phyloP scores from a whole-genome alignment of 257 asterid genomes.

The Perilla frutescens region DNA sequence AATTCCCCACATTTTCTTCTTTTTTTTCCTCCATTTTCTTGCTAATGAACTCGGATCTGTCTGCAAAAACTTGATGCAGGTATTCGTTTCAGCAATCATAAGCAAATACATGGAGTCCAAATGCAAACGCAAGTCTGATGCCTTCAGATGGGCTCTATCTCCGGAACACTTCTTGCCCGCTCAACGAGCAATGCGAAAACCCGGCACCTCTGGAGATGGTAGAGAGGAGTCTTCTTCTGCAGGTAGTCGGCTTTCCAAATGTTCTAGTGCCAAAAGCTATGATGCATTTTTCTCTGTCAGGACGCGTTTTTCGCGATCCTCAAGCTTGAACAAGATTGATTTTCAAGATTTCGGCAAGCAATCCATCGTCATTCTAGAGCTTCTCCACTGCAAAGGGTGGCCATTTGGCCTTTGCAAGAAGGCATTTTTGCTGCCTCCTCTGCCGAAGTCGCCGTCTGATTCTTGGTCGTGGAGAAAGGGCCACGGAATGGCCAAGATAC shows the following conservation, averaged over 20 bases:
- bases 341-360: constrained; percentile 42
- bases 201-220: constrained; percentile 32
- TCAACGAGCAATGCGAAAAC: constrained; percentile 21
- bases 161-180: constrained; percentile 44
- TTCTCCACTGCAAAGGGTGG: constrained; percentile 74
- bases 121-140: constrained; percentile 50
- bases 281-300: constrained; percentile 61
- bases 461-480: constrained; percentile 83
- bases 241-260: constrained; percentile 51
- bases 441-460: constrained; percentile 81
- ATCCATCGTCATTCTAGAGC: constrained; percentile 49
- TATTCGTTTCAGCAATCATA: constrained; percentile 72
- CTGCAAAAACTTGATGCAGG: constrained; percentile 47
- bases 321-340: constrained; percentile 66
- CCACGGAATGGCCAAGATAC: constrained; percentile 37
- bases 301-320: constrained; percentile 61
- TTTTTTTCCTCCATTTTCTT: not conserved
- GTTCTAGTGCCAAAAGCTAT: constrained; percentile 58
- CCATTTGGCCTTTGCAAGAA: constrained; percentile 82
- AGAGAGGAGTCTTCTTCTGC: constrained; percentile 50
- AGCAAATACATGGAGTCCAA: constrained; percentile 70
- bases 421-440: constrained; percentile 75
- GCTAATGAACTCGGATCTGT: not conserved
- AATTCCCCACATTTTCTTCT: constrained; percentile 13
- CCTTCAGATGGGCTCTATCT: constrained; percentile 59